These are phyloP conservation scores for Tuber microsphaerosporum DNA, from an alignment of 495 filamentous ascomycete genomes.

Conservation along the genomic window DNA sequence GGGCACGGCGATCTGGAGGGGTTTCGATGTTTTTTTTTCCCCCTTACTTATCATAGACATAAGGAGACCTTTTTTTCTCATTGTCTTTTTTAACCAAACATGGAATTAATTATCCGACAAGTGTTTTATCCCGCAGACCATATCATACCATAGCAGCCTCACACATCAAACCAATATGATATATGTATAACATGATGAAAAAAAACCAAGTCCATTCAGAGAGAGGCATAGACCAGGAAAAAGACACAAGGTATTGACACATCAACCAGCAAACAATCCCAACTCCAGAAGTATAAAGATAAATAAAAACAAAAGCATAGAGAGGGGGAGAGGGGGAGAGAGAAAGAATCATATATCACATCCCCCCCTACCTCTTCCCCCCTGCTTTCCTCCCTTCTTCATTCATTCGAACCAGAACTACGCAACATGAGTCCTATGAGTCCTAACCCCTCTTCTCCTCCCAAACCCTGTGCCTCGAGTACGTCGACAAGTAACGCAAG, in stretches of 20 bases:
- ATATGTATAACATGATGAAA: neutral
- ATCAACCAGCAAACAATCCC: neutral
- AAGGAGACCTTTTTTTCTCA: neutral
- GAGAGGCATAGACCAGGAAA: neutral
- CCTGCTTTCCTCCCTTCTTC: neutral
- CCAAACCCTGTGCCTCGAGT: conserved; percentile 42
- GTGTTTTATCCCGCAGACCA: neutral
- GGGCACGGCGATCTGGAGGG: neutral
- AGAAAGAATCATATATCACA: neutral
- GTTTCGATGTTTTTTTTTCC: neutral
- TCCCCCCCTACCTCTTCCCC: neutral
- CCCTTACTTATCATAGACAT: neutral
- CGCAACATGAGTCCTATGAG: neutral
- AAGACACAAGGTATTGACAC: neutral
- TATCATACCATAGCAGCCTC: neutral
- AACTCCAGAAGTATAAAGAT: neutral
- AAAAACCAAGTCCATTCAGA: neutral
- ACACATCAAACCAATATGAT: neutral
- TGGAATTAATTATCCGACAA: neutral
- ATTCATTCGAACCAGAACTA: neutral
- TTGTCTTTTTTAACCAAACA: neutral
- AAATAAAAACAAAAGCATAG: neutral
- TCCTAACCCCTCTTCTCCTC: neutral
- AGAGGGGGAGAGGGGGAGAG: neutral
- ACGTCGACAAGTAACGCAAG: conserved; percentile 74